A percentile compares a stretch with the other conserved stretches of the same genome.
phyloP scores from a whole-genome alignment of 495 filamentous ascomycete species.

The Geopyxis carbonaria region DNA sequence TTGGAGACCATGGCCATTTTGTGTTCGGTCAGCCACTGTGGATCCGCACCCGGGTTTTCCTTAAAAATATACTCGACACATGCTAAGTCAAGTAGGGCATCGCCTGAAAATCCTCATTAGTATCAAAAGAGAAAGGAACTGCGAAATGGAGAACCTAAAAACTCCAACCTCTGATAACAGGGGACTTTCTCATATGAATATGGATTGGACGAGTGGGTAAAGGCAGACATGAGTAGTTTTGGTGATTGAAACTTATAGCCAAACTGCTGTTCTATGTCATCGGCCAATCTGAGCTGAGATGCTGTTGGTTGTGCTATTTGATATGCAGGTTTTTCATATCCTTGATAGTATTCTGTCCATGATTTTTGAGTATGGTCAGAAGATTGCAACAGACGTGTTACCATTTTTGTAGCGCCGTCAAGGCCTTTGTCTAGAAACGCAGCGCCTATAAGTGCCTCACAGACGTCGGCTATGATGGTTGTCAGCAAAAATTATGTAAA shows the following conservation, averaged over 20 bases:
- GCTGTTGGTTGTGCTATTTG: slow-evolving; percentile 42
- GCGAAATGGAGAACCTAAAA: slow-evolving; percentile 32
- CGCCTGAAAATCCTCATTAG: slow-evolving; percentile 32
- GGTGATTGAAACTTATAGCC: slow-evolving; percentile 72
- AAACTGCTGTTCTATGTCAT: slow-evolving; percentile 46
- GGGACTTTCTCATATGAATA: slow-evolving; percentile 59
- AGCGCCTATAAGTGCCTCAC: slow-evolving; percentile 85
- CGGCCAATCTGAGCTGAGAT: slow-evolving; percentile 48
- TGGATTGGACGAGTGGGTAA: slow-evolving; percentile 72
- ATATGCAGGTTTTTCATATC: slow-evolving; percentile 58
- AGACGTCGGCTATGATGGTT: slow-evolving; percentile 67
- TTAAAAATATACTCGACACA: slow-evolving; percentile 67
- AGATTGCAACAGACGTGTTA: slow-evolving; percentile 55
- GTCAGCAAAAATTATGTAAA: neutral
- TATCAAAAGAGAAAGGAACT: neutral
- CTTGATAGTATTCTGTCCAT: slow-evolving; percentile 54
- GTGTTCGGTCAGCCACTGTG: slow-evolving; percentile 96
- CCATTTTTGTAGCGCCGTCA: slow-evolving; percentile 68
- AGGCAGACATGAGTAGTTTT: slow-evolving; percentile 62
- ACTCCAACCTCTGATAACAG: slow-evolving; percentile 83
- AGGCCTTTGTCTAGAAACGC: slow-evolving; percentile 53
- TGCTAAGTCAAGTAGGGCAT: slow-evolving; percentile 76
- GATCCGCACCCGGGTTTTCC: slow-evolving; percentile 59
- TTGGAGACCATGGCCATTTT: slow-evolving; percentile 99
- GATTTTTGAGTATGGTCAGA: slow-evolving; percentile 45